Evolutionary conservation across 306 rosid species (phyloP), one percentile per base, ranked within the genome.

Genomic region (Lagenaria siceraria): DNA sequence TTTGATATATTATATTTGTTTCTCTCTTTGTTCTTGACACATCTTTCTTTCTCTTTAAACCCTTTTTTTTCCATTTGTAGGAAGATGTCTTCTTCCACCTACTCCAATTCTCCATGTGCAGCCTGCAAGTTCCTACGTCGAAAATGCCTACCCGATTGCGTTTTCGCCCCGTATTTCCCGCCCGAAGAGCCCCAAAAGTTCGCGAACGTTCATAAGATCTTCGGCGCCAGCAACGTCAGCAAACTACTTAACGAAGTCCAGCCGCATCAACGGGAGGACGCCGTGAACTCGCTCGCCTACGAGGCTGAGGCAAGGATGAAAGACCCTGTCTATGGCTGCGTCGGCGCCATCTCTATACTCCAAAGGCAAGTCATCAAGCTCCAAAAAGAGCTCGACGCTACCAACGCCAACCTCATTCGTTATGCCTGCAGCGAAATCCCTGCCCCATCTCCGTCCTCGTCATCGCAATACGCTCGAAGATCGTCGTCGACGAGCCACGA

Each of bases 311-410:
- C 98, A 1, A 78, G 98, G 73, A 87, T 90, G 43, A 93, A 90
- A 56, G 98, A 93, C 70, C 98, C 98, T 0, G 97, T 93, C 6
- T 93, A 93, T 71, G 98, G 98, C 27, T 93, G 98, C 68, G 97
- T 91, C 25, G 98, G 96, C 4, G 90, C 90, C 46, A 89, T 93
- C 74, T 91, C 98, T 6, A 89, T 87, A 56, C 97, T 93, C 43
- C 98, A 93, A 77, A 74, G 90, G 51, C 96, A 93, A 68, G 88
- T 93, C 35, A 66, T 91, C 49, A 83, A 87, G 76, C 96, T 93
- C 29, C 98, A 93, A 35, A 93, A 91, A 86, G 97, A 93, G 65
- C 88, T 93, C 38, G 98, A 93, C 66, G 91, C 90, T 1, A 89
- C 96, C 3, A 88, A 93, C 25, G 96, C 97, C 0, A 88, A 93